Conservation (phyloP, 192 early-diverging fungal species). For the Anaeromyces robustus region DNA sequence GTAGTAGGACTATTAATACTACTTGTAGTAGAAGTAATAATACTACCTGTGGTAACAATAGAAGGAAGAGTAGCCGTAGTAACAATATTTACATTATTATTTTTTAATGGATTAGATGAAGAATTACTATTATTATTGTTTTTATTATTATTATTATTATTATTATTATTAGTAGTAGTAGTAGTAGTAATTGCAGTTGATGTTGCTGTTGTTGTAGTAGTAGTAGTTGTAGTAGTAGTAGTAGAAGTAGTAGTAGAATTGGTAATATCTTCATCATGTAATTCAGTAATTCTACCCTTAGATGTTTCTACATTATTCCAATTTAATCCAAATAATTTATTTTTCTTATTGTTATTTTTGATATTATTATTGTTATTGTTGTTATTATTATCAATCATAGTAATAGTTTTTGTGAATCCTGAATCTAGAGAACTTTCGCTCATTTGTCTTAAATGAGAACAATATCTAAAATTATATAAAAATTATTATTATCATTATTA, state of each 20-base stretch:
- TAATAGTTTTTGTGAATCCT: neutral
- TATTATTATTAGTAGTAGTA: no score
- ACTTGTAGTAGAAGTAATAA: no score
- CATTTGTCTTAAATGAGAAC: neutral
- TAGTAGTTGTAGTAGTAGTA: neutral
- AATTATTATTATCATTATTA: no score
- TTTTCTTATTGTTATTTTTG: no score
- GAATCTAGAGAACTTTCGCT: neutral
- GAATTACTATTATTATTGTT: no score
- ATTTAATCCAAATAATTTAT: neutral
- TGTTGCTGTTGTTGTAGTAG: no score
- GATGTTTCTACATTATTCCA: neutral
- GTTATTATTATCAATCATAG: no score
- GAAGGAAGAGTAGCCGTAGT: no score
- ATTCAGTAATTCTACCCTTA: neutral
- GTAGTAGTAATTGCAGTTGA: no score
- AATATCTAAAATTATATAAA: neutral
- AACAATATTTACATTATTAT: neutral
- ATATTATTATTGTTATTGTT: neutral
- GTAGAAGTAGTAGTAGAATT: neutral
- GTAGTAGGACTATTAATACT: no score
- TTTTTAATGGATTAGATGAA: neutral
- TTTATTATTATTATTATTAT: no score
- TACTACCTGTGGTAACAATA: no score
- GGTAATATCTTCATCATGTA: neutral